phyloP scores from a whole-genome alignment of 2,329 filamentous ascomycete species.

The Coniosporium uncinatum region DNA sequence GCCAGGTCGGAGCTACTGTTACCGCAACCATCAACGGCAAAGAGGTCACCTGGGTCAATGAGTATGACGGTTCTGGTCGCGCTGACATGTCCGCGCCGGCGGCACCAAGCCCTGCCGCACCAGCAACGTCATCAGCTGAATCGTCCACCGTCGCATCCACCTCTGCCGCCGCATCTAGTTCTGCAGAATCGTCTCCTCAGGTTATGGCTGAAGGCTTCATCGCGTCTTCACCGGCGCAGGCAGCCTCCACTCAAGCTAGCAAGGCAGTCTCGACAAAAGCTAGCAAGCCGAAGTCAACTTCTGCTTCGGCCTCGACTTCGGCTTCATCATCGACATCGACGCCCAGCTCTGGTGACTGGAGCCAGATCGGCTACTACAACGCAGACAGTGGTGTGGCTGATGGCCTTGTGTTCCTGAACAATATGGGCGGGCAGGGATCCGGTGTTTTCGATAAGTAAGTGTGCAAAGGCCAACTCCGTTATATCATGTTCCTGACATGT shows the following conservation, averaged over 20 bases:
- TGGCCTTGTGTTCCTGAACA: slow-evolving; percentile 53
- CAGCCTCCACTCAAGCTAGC: slow-evolving; percentile 2
- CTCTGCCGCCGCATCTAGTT: slow-evolving; percentile 4
- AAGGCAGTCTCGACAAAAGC: neutral
- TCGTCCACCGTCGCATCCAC: slow-evolving; percentile 6
- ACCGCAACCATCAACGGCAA: slow-evolving; percentile 54
- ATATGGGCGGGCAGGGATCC: slow-evolving; percentile 48
- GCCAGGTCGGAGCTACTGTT: slow-evolving; percentile 42
- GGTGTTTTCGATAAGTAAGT: slow-evolving; percentile 46
- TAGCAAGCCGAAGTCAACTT: neutral
- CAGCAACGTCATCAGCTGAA: slow-evolving; percentile 7
- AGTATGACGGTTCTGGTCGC: slow-evolving; percentile 34
- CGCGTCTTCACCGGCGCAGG: slow-evolving; percentile 5
- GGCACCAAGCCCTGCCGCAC: slow-evolving; percentile 4
- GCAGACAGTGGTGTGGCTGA: slow-evolving; percentile 33
- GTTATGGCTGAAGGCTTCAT: neutral
- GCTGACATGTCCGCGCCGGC: slow-evolving; percentile 13
- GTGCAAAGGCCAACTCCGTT: neutral
- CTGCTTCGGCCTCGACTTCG: slow-evolving; percentile 8
- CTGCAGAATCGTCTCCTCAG: neutral
- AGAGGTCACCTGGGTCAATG: slow-evolving; percentile 53
- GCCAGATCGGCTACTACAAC: slow-evolving; percentile 41
- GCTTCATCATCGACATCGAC: neutral
- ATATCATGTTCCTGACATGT: slow-evolving; percentile 1
- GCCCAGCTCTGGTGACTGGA: slow-evolving; percentile 23